phyloP scores from a whole-genome alignment of 345 rosid genomes.

The Heritiera fomes region DNA sequence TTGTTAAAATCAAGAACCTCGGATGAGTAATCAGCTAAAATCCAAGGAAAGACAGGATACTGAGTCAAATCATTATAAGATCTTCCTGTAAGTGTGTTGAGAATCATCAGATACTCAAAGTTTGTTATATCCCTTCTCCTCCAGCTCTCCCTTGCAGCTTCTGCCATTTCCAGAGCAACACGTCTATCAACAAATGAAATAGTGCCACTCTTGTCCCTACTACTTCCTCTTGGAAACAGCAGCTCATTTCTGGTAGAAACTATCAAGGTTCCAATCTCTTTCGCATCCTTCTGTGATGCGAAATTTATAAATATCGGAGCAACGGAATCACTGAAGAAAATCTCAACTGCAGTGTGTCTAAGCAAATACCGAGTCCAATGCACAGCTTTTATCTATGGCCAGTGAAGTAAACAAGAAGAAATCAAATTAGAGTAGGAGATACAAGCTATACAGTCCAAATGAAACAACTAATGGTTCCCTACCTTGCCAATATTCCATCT shows the following conservation, averaged over 20 bases:
- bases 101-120: slow-evolving; percentile 92
- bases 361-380: slow-evolving; percentile 97
- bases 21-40: slow-evolving; percentile 88
- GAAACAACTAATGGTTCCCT: slow-evolving; percentile 19
- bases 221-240: slow-evolving; percentile 74
- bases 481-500: slow-evolving; percentile 94
- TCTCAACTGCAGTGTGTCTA: slow-evolving; percentile 83
- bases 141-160: slow-evolving; percentile 93
- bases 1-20: slow-evolving; percentile 91
- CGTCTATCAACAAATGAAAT: slow-evolving; percentile 90
- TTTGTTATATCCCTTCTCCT: slow-evolving; percentile 91
- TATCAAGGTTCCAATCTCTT: slow-evolving; percentile 79
- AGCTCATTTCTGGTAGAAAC: slow-evolving; percentile 86
- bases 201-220: slow-evolving; percentile 76
- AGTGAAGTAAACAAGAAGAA: slow-evolving; percentile 26
- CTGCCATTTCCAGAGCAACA: slow-evolving; percentile 89
- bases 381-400: slow-evolving; percentile 70
- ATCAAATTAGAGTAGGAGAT: slow-evolving; percentile 25
- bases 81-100: slow-evolving; percentile 93
- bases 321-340: slow-evolving; percentile 72
- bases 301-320: slow-evolving; percentile 84
- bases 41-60: slow-evolving; percentile 98
- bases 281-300: slow-evolving; percentile 74
- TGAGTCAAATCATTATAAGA: slow-evolving; percentile 96
- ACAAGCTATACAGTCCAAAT: slow-evolving; percentile 14